Conservation (phyloP, 2,329 filamentous ascomycete species). For the Calonectria honghensis region DNA sequence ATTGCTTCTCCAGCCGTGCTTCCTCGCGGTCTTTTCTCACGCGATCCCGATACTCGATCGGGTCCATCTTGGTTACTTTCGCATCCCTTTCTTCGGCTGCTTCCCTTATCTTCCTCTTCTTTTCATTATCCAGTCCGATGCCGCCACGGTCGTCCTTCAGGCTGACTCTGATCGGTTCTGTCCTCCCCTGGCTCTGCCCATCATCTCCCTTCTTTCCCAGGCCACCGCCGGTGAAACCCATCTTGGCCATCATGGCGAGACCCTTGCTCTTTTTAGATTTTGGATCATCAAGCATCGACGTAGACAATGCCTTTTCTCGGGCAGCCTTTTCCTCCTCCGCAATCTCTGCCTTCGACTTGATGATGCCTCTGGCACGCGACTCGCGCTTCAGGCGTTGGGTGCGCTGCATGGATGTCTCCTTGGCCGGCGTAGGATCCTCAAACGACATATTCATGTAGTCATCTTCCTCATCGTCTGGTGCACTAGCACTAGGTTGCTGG, state of each 20-base stretch:
- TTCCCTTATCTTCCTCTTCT: constrained; percentile 84
- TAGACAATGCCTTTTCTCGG: constrained; percentile 85
- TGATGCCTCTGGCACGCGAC: constrained; percentile 79
- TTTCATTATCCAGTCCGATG: constrained; percentile 88
- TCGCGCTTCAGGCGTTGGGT: constrained; percentile 73
- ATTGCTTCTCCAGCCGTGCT: constrained; percentile 79
- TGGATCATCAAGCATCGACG: constrained; percentile 78
- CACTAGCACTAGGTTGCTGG: constrained; percentile 41
- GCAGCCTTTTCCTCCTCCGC: constrained; percentile 82
- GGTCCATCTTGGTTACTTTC: constrained; percentile 78
- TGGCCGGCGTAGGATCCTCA: constrained; percentile 76
- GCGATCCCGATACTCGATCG: constrained; percentile 83
- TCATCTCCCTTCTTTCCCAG: constrained; percentile 78
- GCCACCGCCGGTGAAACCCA: constrained; percentile 89
- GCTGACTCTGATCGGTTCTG: constrained; percentile 84
- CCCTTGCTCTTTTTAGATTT: constrained; percentile 84
- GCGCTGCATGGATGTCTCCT: constrained; percentile 74
- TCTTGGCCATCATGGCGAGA: constrained; percentile 95
- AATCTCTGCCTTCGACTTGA: constrained; percentile 88
- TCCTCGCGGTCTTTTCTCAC: constrained; percentile 82
- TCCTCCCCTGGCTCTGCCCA: constrained; percentile 57
- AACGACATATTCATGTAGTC: constrained; percentile 99
- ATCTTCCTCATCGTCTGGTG: constrained; percentile 81
- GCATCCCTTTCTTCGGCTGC: constrained; percentile 72
- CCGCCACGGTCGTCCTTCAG: constrained; percentile 88